Percentiles rank a stretch among this genome's conserved stretches.
Evolutionary conservation across 2,329 filamentous ascomycete genomes (phyloP).

Genomic region (Ascochyta pisi): DNA sequence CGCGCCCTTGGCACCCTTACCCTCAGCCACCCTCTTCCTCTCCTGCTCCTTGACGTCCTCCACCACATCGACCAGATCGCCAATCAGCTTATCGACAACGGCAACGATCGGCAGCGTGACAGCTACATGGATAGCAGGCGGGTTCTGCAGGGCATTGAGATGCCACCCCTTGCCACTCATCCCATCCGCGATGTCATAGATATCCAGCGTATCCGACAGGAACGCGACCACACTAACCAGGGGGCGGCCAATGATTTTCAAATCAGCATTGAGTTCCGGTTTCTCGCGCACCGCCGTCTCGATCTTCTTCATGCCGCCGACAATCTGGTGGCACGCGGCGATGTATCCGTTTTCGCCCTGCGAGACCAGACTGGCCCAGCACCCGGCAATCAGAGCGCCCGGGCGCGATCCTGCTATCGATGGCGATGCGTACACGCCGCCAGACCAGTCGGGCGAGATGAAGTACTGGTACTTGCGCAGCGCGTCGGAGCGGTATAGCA

Average conservation of each 20-base stretch:
- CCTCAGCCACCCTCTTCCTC: constrained; percentile 72
- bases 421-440: constrained; percentile 93
- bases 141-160: constrained; percentile 89
- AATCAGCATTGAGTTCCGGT: constrained; percentile 71
- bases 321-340: constrained; percentile 84
- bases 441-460: constrained; percentile 91
- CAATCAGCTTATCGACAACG: constrained; percentile 79
- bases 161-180: constrained; percentile 91
- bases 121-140: constrained; percentile 90
- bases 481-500: constrained; percentile 82
- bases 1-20: constrained; percentile 65
- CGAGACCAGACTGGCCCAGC: constrained; percentile 91
- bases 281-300: constrained; percentile 73
- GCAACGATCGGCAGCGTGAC: constrained; percentile 87
- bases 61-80: constrained; percentile 68
- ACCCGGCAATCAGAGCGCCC: constrained; percentile 91
- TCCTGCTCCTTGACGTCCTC: constrained; percentile 82
- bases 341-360: constrained; percentile 90
- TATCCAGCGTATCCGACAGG: constrained; percentile 79
- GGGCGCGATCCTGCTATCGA: constrained; percentile 90
- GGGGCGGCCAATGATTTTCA: constrained; percentile 82
- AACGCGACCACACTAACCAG: constrained; percentile 93
- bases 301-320: constrained; percentile 85
- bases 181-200: constrained; percentile 92
- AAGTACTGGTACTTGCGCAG: constrained; percentile 95